Base-by-base conservation (phyloP, 306 rosid species). In the Biancaea sappan region DNA sequence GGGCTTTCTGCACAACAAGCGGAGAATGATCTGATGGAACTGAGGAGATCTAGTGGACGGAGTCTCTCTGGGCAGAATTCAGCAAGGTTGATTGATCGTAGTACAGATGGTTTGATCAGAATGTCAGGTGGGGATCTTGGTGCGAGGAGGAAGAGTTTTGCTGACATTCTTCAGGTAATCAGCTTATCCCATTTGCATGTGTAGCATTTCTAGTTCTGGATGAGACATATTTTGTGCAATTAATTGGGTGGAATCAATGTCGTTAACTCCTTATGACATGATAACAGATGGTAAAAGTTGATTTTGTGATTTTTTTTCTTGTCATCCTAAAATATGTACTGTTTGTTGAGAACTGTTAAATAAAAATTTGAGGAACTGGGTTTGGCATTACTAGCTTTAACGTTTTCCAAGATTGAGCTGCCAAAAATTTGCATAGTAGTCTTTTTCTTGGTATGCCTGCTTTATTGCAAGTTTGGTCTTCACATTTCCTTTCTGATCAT, bases 91-190 rank as follows among this genome's bases (percentile, higher is more conserved):
- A 85, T 72, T 29, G 86, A 90, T 72, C 80, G 83, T 61, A 81
- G 74, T 37, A 31, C 84, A 26, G 85, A 87, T 68, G 81, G 86
- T 65, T 77, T 81, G 41, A 71, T 50, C 81, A 88, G 94, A 80
- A 77, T 85, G 72, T 25, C 86, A 1, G 83, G 77, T 57, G 68
- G 72, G 78, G 89, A 92, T 69, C 86, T 90, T 71, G 96, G 91
- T 79, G 83, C 58, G 48, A 87, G 96, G 75, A 87, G 99, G 75
- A 82, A 81, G 34, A 80, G 95, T 87, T 91, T 84, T 71, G 89
- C 95, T 25, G 95, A 92, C 80, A 88, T 90, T 82, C 71, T 92
- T 73, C 96, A 87, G 97, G 99, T 94, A 73, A 85, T 68, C 40
- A 47, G 53, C 66, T 66, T 21, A 25, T 65, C 41, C 41, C 28